Conservation (phyloP, 176 grass and related monocot species). For the Carex kokanica region DNA sequence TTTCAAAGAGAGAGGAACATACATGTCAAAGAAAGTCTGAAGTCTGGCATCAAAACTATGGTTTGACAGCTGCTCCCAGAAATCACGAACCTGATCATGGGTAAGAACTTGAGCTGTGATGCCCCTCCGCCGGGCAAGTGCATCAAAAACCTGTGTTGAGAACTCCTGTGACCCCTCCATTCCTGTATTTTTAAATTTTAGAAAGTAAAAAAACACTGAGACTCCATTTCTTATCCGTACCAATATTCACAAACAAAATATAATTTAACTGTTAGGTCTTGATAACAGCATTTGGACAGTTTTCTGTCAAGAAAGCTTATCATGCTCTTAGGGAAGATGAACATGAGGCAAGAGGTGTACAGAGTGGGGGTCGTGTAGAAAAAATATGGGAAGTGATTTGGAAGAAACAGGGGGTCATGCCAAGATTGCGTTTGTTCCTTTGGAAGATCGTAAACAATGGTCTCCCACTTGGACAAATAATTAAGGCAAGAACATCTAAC, state of each 20-base stretch:
- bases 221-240: neutral
- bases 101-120: conserved; percentile 51
- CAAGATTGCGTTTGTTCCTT: too few species aligned
- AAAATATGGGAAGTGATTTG: too few species aligned
- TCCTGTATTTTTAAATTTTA: conserved; percentile 27
- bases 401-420: too few species aligned
- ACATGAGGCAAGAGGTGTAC: too few species aligned
- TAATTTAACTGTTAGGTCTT: neutral
- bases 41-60: conserved; percentile 74
- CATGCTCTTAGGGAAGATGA: too few species aligned
- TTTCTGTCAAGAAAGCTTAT: too few species aligned
- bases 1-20: conserved; percentile 8
- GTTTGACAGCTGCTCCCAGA: conserved; percentile 83
- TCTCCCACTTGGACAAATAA: too few species aligned
- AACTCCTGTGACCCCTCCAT: conserved; percentile 85
- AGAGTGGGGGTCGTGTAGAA: too few species aligned
- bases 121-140: conserved; percentile 51
- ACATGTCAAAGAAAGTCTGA: conserved; percentile 94
- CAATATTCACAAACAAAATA: neutral
- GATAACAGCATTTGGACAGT: neutral
- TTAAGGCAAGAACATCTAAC: too few species aligned
- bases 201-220: conserved; percentile 1
- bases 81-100: conserved; percentile 54
- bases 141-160: conserved; percentile 51
- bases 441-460: too few species aligned